Evolutionary conservation across 768 basidiomycete genomes (phyloP), one percentile per base, ranked within the genome.

Genomic region (Boletus rufocinnamomeus): DNA sequence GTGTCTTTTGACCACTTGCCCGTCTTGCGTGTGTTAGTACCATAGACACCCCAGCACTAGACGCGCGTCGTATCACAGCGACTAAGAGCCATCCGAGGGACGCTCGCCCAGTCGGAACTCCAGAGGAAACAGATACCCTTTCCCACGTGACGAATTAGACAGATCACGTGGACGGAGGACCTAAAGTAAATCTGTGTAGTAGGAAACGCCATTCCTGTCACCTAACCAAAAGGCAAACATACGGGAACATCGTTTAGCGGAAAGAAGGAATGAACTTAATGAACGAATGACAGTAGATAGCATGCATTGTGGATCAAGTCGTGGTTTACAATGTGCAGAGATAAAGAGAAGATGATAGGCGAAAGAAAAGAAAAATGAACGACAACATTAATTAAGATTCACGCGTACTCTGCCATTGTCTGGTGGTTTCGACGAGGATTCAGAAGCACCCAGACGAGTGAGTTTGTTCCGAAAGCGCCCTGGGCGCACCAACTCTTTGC

Each of bases 361-460:
- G 37, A 47, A 50, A 30, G 46, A 57, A 49, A 50, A 37, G 40
- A 30, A 44, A 49, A 34, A 62, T 41, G 67, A 72, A 52, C 11
- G 60, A 52, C 54, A 50, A 37, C 23, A 52, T 74, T 63, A 73
- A 66, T 73, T 47, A 60, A 73, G 72, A 58, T 74, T 75, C 58
- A 73, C 66, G 59, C 72, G 73, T 56, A 75, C 72, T 72, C 72
- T 69, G 51, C 68, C 67, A 59, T 59, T 71, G 63, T 74, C 73
- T 34, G 66, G 71, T 41, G 72, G 71, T 58, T 62, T 73, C 50
- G 70, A 46, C 0, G 69, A 60, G 17, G 72, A 53, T 46, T 75
- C 72, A 45, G 70, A 54, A 48, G 63, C 34, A 25, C 72, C 73
- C 13, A 68, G 38, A 53, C 72, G 72, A 30, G 59, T 50, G 52